Conservation (phyloP, 495 filamentous ascomycete genomes). For the Trypethelium eluteriae region DNA sequence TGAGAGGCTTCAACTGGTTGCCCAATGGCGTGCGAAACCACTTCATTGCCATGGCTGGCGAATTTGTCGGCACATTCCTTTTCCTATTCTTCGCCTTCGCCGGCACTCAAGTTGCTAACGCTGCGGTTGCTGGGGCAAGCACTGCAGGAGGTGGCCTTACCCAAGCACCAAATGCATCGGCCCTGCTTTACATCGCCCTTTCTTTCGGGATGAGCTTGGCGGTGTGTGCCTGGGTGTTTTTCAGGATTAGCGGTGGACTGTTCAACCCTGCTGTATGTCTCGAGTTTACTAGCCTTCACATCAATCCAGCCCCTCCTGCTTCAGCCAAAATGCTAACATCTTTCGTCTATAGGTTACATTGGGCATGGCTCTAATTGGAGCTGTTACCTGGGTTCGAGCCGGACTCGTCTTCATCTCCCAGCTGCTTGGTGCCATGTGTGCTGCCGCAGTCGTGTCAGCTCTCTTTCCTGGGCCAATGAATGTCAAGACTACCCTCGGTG, state of each 20-base stretch:
- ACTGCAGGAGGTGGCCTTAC: conserved; percentile 12
- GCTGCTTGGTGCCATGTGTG: conserved; percentile 50
- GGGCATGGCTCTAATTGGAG: conserved; percentile 50
- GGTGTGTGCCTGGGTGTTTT: conserved; percentile 33
- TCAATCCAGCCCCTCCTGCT: neutral
- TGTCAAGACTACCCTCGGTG: conserved; percentile 40
- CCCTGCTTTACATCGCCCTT: conserved; percentile 25
- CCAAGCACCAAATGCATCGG: conserved; percentile 23
- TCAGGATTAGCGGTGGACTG: conserved; percentile 28
- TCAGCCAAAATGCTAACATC: neutral
- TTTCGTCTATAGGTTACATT: conserved; percentile 40
- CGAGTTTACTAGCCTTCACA: neutral
- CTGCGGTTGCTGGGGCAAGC: conserved; percentile 20
- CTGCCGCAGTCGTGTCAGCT: conserved; percentile 44
- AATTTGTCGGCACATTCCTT: conserved; percentile 29
- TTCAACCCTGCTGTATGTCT: conserved; percentile 30
- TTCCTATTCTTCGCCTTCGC: conserved; percentile 33
- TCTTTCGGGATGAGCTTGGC: conserved; percentile 30
- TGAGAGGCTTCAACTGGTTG: conserved; percentile 21
- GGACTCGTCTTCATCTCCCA: conserved; percentile 49
- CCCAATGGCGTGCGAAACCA: conserved; percentile 29
- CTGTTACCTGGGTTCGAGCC: conserved; percentile 44
- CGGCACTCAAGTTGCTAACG: conserved; percentile 29
- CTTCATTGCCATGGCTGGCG: conserved; percentile 30
- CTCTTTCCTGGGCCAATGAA: conserved; percentile 46